These are phyloP conservation scores for Alternaria sp. DNA, from an alignment of 2,329 filamentous ascomycete species.

Conservation along the genomic window DNA sequence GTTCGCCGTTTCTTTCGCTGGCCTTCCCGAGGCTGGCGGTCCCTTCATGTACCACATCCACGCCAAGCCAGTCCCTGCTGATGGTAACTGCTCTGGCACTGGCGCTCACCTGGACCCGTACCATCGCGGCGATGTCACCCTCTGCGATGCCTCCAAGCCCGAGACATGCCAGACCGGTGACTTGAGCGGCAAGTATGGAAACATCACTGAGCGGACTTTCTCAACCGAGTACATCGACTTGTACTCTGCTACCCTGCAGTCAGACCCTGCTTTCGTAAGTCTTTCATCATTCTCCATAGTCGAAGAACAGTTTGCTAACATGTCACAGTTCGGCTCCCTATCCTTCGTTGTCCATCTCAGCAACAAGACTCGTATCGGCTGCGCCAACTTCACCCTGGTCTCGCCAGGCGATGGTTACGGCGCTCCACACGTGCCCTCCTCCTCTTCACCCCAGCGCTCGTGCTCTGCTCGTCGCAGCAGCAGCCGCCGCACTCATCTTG, in stretches of 20 bases:
- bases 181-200: constrained; percentile 57
- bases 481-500: constrained; percentile 37
- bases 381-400: constrained; percentile 64
- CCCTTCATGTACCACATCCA: constrained; percentile 60
- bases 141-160: constrained; percentile 50
- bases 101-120: constrained; percentile 56
- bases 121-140: constrained; percentile 50
- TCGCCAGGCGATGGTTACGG: constrained; percentile 62
- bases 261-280: constrained; percentile 53
- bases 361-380: constrained; percentile 64
- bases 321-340: constrained; percentile 58
- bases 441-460: constrained; percentile 24
- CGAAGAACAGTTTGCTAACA: neutral
- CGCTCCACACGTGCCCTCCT: neutral
- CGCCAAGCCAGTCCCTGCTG: constrained; percentile 52
- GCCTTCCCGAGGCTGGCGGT: constrained; percentile 54
- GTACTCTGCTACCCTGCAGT: constrained; percentile 49
- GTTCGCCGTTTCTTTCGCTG: constrained; percentile 53
- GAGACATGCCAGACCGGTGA: constrained; percentile 57
- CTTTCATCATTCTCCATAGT: neutral
- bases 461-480: constrained; percentile 30
- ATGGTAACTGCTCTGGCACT: constrained; percentile 56
- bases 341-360: constrained; percentile 64
- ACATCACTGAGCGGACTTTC: constrained; percentile 44
- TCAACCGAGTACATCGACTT: constrained; percentile 46